Percentiles rank a stretch among this genome's conserved stretches.
Evolutionary conservation across 768 basidiomycete genomes (phyloP).

Genomic region (Mrakia frigida): DNA sequence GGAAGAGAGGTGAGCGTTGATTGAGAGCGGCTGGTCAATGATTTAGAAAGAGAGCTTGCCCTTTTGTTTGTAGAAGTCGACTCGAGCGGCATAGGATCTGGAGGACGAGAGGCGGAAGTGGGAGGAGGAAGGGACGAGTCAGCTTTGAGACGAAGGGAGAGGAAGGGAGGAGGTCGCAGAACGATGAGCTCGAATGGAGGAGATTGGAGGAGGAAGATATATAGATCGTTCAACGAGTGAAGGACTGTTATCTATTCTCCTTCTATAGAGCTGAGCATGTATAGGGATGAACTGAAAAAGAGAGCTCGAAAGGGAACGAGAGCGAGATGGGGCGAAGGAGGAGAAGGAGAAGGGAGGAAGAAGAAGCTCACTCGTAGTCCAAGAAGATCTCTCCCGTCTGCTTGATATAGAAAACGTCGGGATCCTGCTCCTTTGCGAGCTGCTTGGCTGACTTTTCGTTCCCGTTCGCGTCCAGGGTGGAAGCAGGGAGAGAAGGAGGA

Average conservation of each 20-base stretch:
- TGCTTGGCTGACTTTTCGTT: neutral
- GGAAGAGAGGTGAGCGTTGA: constrained; percentile 7
- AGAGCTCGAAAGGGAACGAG: neutral
- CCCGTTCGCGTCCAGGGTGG: neutral
- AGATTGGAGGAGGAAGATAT: neutral
- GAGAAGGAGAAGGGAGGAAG: constrained; percentile 35
- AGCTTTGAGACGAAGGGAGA: constrained; percentile 41
- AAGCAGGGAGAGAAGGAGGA: too few species aligned
- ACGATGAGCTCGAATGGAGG: neutral
- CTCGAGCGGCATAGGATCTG: constrained; percentile 78
- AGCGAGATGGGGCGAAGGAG: constrained; percentile 33
- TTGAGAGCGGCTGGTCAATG: neutral
- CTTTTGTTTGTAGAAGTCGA: constrained; percentile 89
- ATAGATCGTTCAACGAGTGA: too few species aligned
- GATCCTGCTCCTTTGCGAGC: constrained; percentile 19
- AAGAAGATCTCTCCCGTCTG: constrained; percentile 97
- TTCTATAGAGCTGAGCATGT: too few species aligned
- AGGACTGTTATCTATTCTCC: too few species aligned
- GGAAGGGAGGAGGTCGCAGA: neutral
- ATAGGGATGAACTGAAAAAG: neutral
- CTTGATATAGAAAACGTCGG: constrained; percentile 81
- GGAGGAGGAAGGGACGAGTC: neutral
- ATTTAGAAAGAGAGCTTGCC: constrained; percentile 36
- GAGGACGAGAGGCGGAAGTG: neutral
- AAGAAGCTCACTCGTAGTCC: constrained; percentile 74